These are phyloP conservation scores for Haplosporangium sp. DNA, from an alignment of 371 early-diverging fungal species.

Conservation along the genomic window DNA sequence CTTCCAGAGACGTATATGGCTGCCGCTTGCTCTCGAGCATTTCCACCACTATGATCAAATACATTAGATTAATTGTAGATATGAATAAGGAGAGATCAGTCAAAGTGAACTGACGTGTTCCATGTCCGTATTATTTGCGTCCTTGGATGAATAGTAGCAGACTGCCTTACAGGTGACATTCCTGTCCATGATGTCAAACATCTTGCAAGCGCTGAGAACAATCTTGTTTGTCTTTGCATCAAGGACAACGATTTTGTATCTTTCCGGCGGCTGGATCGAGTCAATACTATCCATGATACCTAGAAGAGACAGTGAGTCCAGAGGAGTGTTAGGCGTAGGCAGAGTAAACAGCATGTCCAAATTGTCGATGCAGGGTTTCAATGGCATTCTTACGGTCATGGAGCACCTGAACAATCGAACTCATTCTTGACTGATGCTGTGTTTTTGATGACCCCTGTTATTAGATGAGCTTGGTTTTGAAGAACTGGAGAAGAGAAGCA, in stretches of 20 bases:
- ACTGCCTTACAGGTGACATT: conserved; percentile 81
- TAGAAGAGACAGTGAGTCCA: conserved; percentile 35
- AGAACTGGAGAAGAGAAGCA: neutral
- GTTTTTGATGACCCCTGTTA: neutral
- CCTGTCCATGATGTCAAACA: conserved; percentile 93
- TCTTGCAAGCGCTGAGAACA: conserved; percentile 88
- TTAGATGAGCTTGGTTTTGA: neutral
- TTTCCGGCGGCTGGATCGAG: conserved; percentile 72
- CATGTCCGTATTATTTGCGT: too few relatives aligned
- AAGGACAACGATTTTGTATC: conserved; percentile 93
- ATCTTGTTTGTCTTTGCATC: conserved; percentile 88
- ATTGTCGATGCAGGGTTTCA: too few relatives aligned
- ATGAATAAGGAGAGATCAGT: neutral
- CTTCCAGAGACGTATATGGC: conserved; percentile 88
- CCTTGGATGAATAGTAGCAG: neutral
- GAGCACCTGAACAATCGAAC: conserved; percentile 27
- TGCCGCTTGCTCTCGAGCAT: conserved; percentile 83
- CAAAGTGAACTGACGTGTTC: neutral
- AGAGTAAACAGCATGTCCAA: neutral
- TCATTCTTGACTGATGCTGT: conserved; percentile 10
- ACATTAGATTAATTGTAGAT: neutral
- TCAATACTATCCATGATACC: conserved; percentile 79
- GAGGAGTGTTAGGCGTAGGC: neutral
- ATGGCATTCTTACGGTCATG: conserved; percentile 31
- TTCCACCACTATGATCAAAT: conserved; percentile 64